A percentile compares a stretch with the other conserved stretches of the same genome.
These are phyloP conservation scores for Rhizopus arrhizus DNA, from an alignment of 371 early-diverging fungal genomes.

Conservation along the genomic window DNA sequence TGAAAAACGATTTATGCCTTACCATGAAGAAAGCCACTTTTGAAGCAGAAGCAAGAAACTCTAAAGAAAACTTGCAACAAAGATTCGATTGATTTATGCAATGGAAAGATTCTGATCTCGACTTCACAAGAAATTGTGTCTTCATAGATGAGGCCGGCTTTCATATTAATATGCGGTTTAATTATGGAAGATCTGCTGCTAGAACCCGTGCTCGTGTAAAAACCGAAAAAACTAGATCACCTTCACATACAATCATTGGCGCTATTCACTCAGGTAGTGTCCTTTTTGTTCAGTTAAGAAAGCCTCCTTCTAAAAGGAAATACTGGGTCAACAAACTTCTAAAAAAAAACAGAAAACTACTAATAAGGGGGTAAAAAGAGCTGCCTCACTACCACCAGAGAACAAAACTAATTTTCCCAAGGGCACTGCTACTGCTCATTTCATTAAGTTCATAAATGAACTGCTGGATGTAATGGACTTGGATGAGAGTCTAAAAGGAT, in stretches of 20 bases:
- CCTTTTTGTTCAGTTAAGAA: conserved; percentile 14
- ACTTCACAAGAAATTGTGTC: conserved; percentile 15
- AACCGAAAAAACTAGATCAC: conserved; percentile 15
- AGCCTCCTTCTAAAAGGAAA: conserved; percentile 14
- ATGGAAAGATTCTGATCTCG: conserved; percentile 7
- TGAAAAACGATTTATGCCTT: conserved; percentile 11
- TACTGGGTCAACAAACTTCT: conserved; percentile 7
- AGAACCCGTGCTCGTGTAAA: conserved; percentile 17
- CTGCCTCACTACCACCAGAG: conserved; percentile 7
- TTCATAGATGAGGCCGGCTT: conserved; percentile 23
- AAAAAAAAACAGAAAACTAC: conserved; percentile 14
- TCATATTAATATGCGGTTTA: conserved; percentile 8
- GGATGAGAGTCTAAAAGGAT: conserved; percentile 17
- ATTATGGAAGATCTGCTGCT: conserved; percentile 15
- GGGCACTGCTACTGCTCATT: conserved; percentile 12
- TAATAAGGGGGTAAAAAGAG: conserved; percentile 12
- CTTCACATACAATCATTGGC: conserved; percentile 19
- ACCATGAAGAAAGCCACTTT: conserved; percentile 9
- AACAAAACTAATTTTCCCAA: conserved; percentile 13
- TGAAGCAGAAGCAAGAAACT: conserved; percentile 17
- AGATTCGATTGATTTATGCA: conserved; percentile 15
- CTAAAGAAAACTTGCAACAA: conserved; percentile 10
- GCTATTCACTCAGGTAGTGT: conserved; percentile 15
- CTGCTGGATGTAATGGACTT: conserved; percentile 20
- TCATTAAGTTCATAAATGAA: conserved; percentile 16